These are phyloP conservation scores for Saccharomycopsis selenospora DNA, from an alignment of 805 yeast species.

Conservation along the genomic window DNA sequence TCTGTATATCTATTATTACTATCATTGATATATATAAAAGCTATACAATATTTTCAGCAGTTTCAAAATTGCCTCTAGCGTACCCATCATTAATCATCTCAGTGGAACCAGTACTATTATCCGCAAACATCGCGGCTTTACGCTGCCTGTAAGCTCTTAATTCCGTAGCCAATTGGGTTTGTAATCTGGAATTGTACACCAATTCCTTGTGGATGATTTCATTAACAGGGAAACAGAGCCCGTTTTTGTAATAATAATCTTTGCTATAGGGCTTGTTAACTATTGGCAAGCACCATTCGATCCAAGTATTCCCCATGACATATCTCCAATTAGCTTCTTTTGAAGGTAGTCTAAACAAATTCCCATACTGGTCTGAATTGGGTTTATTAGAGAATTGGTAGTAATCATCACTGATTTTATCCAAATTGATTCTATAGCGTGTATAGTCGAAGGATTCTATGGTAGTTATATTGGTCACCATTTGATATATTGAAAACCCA, in stretches of 20 bases:
- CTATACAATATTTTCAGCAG: conserved; percentile 1
- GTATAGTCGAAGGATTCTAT: conserved; percentile 62
- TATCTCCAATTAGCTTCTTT: conserved; percentile 49
- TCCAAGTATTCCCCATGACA: conserved; percentile 64
- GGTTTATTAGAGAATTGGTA: conserved; percentile 38
- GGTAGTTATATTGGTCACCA: conserved; percentile 66
- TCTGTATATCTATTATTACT: no score
- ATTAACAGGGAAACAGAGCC: conserved; percentile 18
- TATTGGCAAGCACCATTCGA: conserved; percentile 69
- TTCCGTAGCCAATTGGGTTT: conserved; percentile 18
- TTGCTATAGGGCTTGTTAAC: conserved; percentile 3
- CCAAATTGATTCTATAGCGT: conserved; percentile 37
- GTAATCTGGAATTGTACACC: conserved; percentile 17
- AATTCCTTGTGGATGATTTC: conserved; percentile 14
- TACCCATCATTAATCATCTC: neutral
- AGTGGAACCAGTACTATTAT: neutral
- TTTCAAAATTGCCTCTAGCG: neutral
- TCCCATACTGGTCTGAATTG: conserved; percentile 42
- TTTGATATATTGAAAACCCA: conserved; percentile 49
- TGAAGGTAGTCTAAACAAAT: conserved; percentile 71
- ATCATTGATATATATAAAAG: no score
- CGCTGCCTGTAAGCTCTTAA: conserved; percentile 9
- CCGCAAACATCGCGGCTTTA: neutral
- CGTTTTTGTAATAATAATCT: conserved; percentile 15
- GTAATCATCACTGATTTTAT: conserved; percentile 29